phyloP scores from a whole-genome alignment of 495 filamentous ascomycete genomes.

The Penicillium dipodomyicola region DNA sequence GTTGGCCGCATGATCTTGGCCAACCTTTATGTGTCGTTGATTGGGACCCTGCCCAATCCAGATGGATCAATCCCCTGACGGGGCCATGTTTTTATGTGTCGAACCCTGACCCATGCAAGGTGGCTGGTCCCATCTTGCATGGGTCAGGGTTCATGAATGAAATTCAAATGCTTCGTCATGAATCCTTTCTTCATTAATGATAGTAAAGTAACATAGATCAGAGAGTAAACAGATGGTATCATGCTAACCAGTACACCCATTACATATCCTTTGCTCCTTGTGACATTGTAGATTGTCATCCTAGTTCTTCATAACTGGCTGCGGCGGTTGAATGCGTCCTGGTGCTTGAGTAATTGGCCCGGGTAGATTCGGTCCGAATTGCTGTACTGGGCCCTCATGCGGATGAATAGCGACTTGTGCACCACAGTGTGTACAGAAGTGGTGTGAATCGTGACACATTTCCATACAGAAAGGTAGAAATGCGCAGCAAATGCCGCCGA shows the following conservation, averaged over 20 bases:
- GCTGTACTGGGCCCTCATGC: slow-evolving; percentile 13
- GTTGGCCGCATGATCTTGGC: neutral
- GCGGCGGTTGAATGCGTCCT: slow-evolving; percentile 4
- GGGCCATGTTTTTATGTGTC: neutral
- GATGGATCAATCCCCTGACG: neutral
- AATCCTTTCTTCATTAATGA: neutral
- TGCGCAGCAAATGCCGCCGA: slow-evolving; percentile 19
- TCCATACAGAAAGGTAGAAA: slow-evolving; percentile 20
- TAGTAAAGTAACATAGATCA: neutral
- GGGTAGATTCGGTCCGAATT: neutral
- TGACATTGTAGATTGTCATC: neutral
- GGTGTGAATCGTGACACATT: slow-evolving; percentile 22
- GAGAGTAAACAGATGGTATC: neutral
- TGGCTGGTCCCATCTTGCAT: neutral
- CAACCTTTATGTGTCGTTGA: neutral
- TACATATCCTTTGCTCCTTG: neutral
- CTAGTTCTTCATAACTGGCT: slow-evolving; percentile 12
- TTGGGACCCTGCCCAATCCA: neutral
- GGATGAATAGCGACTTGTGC: slow-evolving; percentile 11
- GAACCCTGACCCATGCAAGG: neutral
- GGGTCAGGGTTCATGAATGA: neutral
- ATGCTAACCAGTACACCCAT: neutral
- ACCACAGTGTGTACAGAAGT: slow-evolving; percentile 19
- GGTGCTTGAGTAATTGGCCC: slow-evolving; percentile 3
- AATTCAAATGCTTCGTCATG: neutral